These are phyloP conservation scores for Phycomyces nitens DNA, from an alignment of 192 early-diverging fungal species.

Conservation along the genomic window DNA sequence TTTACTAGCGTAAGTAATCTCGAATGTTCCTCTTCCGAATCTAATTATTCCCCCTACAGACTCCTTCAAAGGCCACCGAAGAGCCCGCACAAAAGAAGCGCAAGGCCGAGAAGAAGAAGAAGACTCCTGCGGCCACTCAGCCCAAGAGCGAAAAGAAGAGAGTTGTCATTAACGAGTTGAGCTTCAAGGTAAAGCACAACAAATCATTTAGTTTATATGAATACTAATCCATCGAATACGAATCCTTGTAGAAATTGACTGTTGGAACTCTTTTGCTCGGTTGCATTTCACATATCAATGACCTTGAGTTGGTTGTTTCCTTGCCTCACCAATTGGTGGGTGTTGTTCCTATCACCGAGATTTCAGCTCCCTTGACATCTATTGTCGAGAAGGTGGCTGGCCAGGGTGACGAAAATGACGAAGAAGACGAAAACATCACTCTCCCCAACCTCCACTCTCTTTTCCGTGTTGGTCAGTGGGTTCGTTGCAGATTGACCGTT, in stretches of 20 bases:
- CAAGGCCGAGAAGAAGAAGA: conserved; percentile 46
- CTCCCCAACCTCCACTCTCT: conserved; percentile 66
- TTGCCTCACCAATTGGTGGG: conserved; percentile 86
- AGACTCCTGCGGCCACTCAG: conserved; percentile 20
- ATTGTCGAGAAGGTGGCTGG: conserved; percentile 65
- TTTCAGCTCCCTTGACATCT: conserved; percentile 70
- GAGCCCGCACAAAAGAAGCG: conserved; percentile 58
- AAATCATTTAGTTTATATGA: too few species aligned
- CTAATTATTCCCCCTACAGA: not conserved
- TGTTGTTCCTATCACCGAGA: conserved; percentile 81
- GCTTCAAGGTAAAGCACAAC: conserved; percentile 50
- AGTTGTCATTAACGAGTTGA: conserved; percentile 43
- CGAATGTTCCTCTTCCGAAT: not conserved
- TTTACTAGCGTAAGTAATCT: conserved; percentile 39
- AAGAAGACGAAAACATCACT: conserved; percentile 35
- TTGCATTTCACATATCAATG: conserved; percentile 73
- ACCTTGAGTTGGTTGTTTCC: conserved; percentile 76
- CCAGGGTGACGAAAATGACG: conserved; percentile 54
- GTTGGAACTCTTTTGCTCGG: conserved; percentile 77
- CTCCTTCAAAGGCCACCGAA: conserved; percentile 13
- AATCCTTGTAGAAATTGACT: conserved; percentile 60
- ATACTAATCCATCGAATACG: too few species aligned
- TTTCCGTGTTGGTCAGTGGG: conserved; percentile 83
- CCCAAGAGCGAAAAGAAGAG: conserved; percentile 31
- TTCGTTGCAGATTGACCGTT: conserved; percentile 65